phyloP scores from a whole-genome alignment of 2,329 filamentous ascomycete genomes.

The Ceratocystis lukuohia region DNA sequence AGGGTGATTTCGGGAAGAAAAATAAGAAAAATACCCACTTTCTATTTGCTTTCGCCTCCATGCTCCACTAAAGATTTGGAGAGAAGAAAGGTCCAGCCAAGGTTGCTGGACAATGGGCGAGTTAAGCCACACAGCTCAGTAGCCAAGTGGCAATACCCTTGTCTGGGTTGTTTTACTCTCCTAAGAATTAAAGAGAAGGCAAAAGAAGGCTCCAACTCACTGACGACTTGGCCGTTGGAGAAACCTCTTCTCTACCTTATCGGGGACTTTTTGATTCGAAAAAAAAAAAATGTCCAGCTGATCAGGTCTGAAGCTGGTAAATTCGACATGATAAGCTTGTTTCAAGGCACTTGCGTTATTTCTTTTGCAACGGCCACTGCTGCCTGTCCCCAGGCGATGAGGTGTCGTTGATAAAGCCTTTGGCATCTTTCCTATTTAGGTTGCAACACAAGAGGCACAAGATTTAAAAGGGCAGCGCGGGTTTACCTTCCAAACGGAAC shows the following conservation, averaged over 20 bases:
- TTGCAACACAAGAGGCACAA: background rate
- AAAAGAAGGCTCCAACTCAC: background rate
- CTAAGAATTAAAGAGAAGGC: background rate
- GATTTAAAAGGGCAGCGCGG: background rate
- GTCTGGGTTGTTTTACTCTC: background rate
- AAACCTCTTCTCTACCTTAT: background rate
- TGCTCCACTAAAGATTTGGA: constrained; percentile 5
- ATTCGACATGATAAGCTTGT: background rate
- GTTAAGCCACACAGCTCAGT: background rate
- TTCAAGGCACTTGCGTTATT: background rate
- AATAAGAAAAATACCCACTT: background rate
- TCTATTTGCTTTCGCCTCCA: background rate
- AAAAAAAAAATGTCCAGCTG: too few species aligned
- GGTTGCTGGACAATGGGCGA: background rate
- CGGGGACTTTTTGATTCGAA: too few species aligned
- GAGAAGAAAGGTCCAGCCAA: background rate
- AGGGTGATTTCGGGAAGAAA: constrained; percentile 7
- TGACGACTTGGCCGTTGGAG: background rate
- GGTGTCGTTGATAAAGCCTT: background rate
- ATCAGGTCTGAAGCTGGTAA: too few species aligned
- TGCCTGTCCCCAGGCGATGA: background rate
- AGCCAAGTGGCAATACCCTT: background rate
- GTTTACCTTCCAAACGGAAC: background rate
- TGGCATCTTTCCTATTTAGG: constrained; percentile 5
- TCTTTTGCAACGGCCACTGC: background rate